A percentile compares a stretch with the other conserved stretches of the same genome.
Conservation (phyloP, 331 rosid species). For the Ulmus americana region DNA sequence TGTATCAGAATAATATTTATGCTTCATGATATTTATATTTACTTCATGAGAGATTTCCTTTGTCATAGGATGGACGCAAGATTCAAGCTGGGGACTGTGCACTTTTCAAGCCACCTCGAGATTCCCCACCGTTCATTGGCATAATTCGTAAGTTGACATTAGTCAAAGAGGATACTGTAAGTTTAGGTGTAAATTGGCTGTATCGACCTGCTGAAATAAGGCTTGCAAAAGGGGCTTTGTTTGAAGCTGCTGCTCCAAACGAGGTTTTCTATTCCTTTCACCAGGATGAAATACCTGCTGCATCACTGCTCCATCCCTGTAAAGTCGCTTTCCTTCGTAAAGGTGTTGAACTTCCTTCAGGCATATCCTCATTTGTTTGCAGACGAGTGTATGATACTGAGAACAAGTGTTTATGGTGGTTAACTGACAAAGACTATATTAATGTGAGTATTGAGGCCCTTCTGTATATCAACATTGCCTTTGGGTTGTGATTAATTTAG, state of each 20-base stretch:
- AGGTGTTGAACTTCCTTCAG: slow-evolving; percentile 84
- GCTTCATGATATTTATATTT: neutral
- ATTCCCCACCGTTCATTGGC: slow-evolving; percentile 86
- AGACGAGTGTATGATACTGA: slow-evolving; percentile 71
- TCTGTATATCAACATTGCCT: neutral
- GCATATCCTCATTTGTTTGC: slow-evolving; percentile 91
- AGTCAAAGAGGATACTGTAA: slow-evolving; percentile 48
- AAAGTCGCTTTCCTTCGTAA: slow-evolving; percentile 89
- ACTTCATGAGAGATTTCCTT: too few species aligned
- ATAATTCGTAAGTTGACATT: slow-evolving; percentile 63
- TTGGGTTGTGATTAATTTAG: slow-evolving; percentile 2
- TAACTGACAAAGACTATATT: slow-evolving; percentile 71
- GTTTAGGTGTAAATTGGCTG: slow-evolving; percentile 79
- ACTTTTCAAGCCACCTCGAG: slow-evolving; percentile 84
- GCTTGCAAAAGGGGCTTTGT: slow-evolving; percentile 58
- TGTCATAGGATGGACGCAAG: slow-evolving; percentile 82
- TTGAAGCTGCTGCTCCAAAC: slow-evolving; percentile 80
- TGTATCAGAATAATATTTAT: neutral
- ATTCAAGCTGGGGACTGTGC: slow-evolving; percentile 91
- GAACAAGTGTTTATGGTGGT: slow-evolving; percentile 81
- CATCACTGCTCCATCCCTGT: slow-evolving; percentile 95
- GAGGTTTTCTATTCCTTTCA: slow-evolving; percentile 91
- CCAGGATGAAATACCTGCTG: slow-evolving; percentile 91
- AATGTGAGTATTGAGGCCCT: slow-evolving; percentile 54
- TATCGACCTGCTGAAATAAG: slow-evolving; percentile 80